Conservation (phyloP, 1,284 basidiomycete genomes). For the Austroboletus olivaceoglutinosus region DNA sequence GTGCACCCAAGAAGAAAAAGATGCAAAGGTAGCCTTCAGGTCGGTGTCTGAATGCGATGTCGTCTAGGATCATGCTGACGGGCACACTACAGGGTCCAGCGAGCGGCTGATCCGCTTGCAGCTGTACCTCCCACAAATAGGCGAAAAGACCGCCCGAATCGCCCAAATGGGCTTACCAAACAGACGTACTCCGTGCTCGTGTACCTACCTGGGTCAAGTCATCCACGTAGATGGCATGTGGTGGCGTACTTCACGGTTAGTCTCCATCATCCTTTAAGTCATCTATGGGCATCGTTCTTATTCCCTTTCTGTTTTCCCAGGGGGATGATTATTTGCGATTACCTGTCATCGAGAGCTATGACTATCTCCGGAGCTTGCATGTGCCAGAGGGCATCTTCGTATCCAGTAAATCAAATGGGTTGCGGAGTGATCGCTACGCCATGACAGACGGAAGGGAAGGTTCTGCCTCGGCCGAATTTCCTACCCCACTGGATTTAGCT, state of each 20-base stretch:
- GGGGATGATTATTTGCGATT: slow-evolving; percentile 64
- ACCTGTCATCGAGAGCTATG: slow-evolving; percentile 66
- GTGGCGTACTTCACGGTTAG: slow-evolving; percentile 75
- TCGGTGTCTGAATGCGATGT: slow-evolving; percentile 29
- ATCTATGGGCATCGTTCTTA: slow-evolving; percentile 13
- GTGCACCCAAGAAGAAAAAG: slow-evolving; percentile 69
- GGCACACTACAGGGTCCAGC: slow-evolving; percentile 47
- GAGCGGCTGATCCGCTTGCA: slow-evolving; percentile 59
- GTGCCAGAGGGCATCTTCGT: slow-evolving; percentile 64
- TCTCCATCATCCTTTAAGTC: slow-evolving; percentile 8
- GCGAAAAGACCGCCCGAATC: slow-evolving; percentile 68
- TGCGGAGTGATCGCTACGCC: slow-evolving; percentile 42
- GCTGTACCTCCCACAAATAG: slow-evolving; percentile 55
- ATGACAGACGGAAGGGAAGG: slow-evolving; percentile 23
- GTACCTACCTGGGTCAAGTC: slow-evolving; percentile 52
- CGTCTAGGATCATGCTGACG: slow-evolving; percentile 6
- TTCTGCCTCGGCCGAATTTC: slow-evolving; percentile 5
- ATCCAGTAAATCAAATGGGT: slow-evolving; percentile 56
- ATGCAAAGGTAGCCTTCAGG: slow-evolving; percentile 71
- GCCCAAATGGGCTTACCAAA: slow-evolving; percentile 72
- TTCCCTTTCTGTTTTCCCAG: slow-evolving; percentile 34
- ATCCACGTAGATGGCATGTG: slow-evolving; percentile 71
- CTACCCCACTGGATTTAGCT: slow-evolving; percentile 3
- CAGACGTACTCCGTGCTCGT: slow-evolving; percentile 77
- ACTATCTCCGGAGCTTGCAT: slow-evolving; percentile 60